These are phyloP conservation scores for Dunaliella sp. DNA, from an alignment of 139 green algal species.

Conservation along the genomic window DNA sequence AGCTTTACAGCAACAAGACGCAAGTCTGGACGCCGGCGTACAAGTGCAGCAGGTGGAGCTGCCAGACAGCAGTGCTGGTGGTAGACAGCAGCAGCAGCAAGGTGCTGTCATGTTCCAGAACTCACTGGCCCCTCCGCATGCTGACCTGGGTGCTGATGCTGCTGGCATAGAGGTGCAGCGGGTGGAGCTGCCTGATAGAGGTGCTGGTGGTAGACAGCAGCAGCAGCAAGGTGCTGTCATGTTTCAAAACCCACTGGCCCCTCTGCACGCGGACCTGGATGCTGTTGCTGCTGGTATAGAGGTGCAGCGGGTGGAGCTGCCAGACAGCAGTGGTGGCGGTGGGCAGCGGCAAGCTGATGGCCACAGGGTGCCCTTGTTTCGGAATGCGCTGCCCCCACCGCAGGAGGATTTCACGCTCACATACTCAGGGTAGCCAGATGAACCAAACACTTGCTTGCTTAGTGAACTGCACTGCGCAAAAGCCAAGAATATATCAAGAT, in stretches of 20 bases:
- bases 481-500: too few species aligned
- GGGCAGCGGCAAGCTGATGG: neutral
- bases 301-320: neutral
- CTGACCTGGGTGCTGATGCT: neutral
- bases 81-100: neutral
- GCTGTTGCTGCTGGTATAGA: neutral
- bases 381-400: neutral
- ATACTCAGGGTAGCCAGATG: too few species aligned
- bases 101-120: neutral
- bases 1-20: too few species aligned
- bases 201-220: neutral
- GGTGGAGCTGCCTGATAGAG: neutral
- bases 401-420: neutral
- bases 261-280: neutral
- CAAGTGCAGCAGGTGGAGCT: too few species aligned
- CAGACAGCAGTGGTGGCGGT: neutral
- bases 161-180: too few species aligned
- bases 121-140: neutral
- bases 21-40: too few species aligned
- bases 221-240: neutral
- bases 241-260: neutral
- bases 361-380: neutral
- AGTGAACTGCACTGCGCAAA: too few species aligned
- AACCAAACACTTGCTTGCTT: too few species aligned
- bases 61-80: neutral